Evolutionary conservation across 306 rosid genomes (phyloP).

Genomic region (Sphenostylis stenocarpa): DNA sequence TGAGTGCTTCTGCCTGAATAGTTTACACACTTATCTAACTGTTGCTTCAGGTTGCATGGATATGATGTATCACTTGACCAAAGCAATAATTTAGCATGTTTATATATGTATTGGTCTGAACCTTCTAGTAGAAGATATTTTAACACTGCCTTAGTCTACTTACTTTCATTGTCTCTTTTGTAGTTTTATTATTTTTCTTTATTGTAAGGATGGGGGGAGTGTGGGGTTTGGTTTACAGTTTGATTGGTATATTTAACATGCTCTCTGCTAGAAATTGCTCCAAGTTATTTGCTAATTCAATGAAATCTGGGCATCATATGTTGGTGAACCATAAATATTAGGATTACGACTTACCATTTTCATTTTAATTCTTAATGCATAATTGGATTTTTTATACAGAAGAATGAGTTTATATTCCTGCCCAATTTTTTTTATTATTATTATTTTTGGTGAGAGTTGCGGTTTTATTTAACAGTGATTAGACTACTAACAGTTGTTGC

Average conservation of each 20-base stretch:
- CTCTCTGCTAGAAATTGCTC: background rate
- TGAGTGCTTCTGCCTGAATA: slow-evolving; percentile 45
- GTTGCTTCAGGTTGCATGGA: slow-evolving; percentile 33
- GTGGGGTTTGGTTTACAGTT: slow-evolving; percentile 27
- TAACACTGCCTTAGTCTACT: background rate
- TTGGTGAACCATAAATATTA: slow-evolving; percentile 8
- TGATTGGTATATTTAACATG: background rate
- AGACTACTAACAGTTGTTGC: slow-evolving; percentile 19
- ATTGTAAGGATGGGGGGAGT: slow-evolving; percentile 5
- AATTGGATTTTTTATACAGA: slow-evolving; percentile 21
- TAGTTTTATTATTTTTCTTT: background rate
- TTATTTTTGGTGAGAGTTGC: slow-evolving; percentile 16
- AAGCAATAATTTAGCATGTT: slow-evolving; percentile 18
- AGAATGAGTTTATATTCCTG: slow-evolving; percentile 10
- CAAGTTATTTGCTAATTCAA: background rate
- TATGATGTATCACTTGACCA: slow-evolving; percentile 21
- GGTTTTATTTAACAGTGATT: slow-evolving; percentile 9
- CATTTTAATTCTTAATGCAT: slow-evolving; percentile 12
- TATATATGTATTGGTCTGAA: slow-evolving; percentile 15
- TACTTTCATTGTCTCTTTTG: background rate
- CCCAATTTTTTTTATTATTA: background rate
- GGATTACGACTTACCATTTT: slow-evolving; percentile 13
- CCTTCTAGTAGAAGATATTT: slow-evolving; percentile 2
- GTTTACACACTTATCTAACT: slow-evolving; percentile 21
- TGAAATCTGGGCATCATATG: slow-evolving; percentile 24